Evolutionary conservation across 306 rosid genomes (phyloP).

Genomic region (Cucurbita moschata): DNA sequence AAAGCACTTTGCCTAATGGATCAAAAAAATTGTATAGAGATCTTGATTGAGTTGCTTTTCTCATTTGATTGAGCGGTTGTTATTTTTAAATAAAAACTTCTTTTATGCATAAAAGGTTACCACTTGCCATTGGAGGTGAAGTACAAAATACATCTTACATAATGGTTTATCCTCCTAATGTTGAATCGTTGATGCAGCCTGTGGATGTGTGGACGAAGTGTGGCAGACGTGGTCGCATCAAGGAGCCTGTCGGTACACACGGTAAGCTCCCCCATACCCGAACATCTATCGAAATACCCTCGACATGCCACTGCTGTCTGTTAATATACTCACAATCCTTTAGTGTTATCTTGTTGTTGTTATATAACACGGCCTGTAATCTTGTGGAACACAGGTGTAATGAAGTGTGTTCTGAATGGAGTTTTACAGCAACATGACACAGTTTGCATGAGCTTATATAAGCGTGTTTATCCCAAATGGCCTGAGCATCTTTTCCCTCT

Average conservation of each 20-base stretch:
- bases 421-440: slow-evolving; percentile 77
- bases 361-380: neutral
- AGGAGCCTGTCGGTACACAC: slow-evolving; percentile 95
- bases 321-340: neutral
- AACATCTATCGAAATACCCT: neutral
- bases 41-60: neutral
- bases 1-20: neutral
- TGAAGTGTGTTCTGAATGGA: slow-evolving; percentile 78
- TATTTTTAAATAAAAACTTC: neutral
- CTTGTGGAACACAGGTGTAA: slow-evolving; percentile 35
- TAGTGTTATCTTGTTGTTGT: no score
- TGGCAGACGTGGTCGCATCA: slow-evolving; percentile 84
- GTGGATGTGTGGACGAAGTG: slow-evolving; percentile 75
- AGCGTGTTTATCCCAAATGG: slow-evolving; percentile 92
- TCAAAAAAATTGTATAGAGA: neutral
- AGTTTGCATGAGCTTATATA: slow-evolving; percentile 63
- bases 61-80: neutral
- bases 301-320: no score
- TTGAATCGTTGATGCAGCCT: slow-evolving; percentile 45
- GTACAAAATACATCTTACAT: neutral
- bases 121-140: no score
- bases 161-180: neutral
- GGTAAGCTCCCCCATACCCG: slow-evolving; percentile 26
- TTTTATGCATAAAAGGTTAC: no score
- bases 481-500: slow-evolving; percentile 44